Percentiles rank a stretch among this genome's conserved stretches.
phyloP scores from a whole-genome alignment of 768 basidiomycete genomes.

The Sarcodon sp. region DNA sequence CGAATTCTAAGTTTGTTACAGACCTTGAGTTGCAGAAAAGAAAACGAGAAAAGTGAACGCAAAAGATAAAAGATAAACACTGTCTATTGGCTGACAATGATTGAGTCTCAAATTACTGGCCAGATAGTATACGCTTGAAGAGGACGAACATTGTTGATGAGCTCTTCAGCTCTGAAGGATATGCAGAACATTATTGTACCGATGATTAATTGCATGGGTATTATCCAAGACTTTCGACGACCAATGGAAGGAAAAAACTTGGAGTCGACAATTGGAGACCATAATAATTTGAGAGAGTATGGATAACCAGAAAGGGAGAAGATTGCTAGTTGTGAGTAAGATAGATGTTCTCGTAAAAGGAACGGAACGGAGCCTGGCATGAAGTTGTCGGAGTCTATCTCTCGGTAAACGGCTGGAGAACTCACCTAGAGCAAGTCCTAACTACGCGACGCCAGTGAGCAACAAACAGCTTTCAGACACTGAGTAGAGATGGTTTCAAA shows the following conservation, averaged over 20 bases:
- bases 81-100: conserved; percentile 56
- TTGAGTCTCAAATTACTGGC: conserved; percentile 1
- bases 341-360: conserved; percentile 87
- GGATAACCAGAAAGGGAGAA: conserved; percentile 91
- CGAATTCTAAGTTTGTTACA: conserved; percentile 6
- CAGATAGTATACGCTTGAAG: not conserved
- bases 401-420: conserved; percentile 1
- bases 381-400: conserved; percentile 2
- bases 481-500: not conserved
- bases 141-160: conserved; percentile 63
- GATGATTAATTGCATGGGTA: conserved; percentile 90
- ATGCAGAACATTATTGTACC: conserved; percentile 75
- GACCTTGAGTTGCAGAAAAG: conserved; percentile 95
- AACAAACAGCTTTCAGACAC: not conserved
- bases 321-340: conserved; percentile 92
- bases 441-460: conserved; percentile 21
- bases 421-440: conserved; percentile 82
- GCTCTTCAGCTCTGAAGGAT: conserved; percentile 56
- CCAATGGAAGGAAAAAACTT: conserved; percentile 72
- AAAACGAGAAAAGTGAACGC: conserved; percentile 85
- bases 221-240: conserved; percentile 97
- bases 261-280: conserved; percentile 97
- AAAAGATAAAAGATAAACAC: conserved; percentile 65
- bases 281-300: conserved; percentile 92
- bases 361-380: conserved; percentile 85